Percentiles rank a stretch among this genome's conserved stretches.
Evolutionary conservation across 768 basidiomycete genomes (phyloP).

Genomic region (Leucosporidium creatinivorum): DNA sequence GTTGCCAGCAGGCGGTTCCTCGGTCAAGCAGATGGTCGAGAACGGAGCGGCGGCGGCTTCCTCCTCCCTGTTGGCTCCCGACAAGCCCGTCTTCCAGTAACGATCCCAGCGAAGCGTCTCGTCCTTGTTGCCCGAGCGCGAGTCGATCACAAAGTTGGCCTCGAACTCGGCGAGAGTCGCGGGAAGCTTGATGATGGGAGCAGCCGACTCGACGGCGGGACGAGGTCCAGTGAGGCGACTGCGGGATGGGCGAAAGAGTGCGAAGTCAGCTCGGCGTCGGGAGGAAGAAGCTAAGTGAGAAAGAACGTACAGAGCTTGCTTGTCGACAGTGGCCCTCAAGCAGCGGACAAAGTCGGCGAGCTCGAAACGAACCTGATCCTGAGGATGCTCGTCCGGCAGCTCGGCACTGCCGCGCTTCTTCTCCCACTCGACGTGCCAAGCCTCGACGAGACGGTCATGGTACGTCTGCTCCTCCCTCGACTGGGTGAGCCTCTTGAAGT

Average conservation of each 20-base stretch:
- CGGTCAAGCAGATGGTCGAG: background rate
- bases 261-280: background rate
- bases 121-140: background rate
- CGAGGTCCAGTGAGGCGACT: slow-evolving; percentile 46
- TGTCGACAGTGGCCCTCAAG: slow-evolving; percentile 71
- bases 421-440: slow-evolving; percentile 74
- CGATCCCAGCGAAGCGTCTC: slow-evolving; percentile 1
- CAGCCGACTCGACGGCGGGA: slow-evolving; percentile 54
- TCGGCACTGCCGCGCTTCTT: slow-evolving; percentile 55
- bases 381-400: slow-evolving; percentile 64
- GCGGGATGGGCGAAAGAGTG: background rate
- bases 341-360: slow-evolving; percentile 74
- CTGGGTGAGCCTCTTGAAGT: slow-evolving; percentile 54
- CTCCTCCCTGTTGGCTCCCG: slow-evolving; percentile 65
- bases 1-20: background rate
- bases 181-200: slow-evolving; percentile 44
- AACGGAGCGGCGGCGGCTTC: slow-evolving; percentile 42
- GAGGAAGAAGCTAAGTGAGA: background rate
- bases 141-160: background rate
- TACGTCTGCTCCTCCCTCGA: slow-evolving; percentile 66
- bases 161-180: slow-evolving; percentile 46
- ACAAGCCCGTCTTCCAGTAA: slow-evolving; percentile 54
- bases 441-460: slow-evolving; percentile 66
- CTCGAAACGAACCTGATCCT: slow-evolving; percentile 65
- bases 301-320: slow-evolving; percentile 67